Evolutionary conservation across 1,284 basidiomycete genomes (phyloP).

Genomic region (Porogramme epimiltina): DNA sequence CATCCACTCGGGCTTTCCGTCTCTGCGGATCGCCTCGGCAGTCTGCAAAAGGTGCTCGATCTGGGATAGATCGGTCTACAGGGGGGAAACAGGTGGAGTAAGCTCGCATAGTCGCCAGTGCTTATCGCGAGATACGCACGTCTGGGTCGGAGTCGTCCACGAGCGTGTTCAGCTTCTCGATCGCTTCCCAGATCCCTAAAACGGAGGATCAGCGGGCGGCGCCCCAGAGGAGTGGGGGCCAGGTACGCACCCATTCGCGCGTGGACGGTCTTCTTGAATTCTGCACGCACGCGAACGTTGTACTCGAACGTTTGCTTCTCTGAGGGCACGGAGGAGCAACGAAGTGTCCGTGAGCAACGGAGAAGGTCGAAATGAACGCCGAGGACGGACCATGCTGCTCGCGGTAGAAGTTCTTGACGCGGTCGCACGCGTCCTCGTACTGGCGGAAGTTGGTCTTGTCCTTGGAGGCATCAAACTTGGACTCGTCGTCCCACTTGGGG

Average conservation of each 20-base stretch:
- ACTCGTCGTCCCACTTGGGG: slow-evolving; percentile 58
- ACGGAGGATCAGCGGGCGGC: neutral
- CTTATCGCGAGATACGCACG: slow-evolving; percentile 43
- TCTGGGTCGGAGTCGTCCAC: slow-evolving; percentile 90
- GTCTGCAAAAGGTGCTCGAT: slow-evolving; percentile 92
- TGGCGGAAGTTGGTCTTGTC: slow-evolving; percentile 78
- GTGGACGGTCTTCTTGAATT: slow-evolving; percentile 66
- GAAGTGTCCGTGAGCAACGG: too few relatives aligned
- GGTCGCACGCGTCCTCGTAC: slow-evolving; percentile 79
- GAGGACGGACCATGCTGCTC: slow-evolving; percentile 92
- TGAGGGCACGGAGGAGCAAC: too few relatives aligned
- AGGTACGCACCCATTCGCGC: slow-evolving; percentile 63
- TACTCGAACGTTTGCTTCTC: slow-evolving; percentile 88
- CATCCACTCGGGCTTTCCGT: slow-evolving; percentile 91
- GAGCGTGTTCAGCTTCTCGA: slow-evolving; percentile 87
- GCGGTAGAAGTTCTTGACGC: slow-evolving; percentile 85
- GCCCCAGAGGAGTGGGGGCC: neutral
- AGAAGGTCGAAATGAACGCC: slow-evolving; percentile 18
- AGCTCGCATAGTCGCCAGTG: too few relatives aligned
- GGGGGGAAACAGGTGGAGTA: too few relatives aligned
- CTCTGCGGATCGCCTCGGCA: slow-evolving; percentile 86
- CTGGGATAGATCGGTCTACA: slow-evolving; percentile 81
- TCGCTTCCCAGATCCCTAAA: slow-evolving; percentile 80
- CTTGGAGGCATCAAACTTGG: slow-evolving; percentile 71
- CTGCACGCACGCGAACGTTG: slow-evolving; percentile 79